Conservation (phyloP, 768 basidiomycete genomes). For the Termitomyces sp. region DNA sequence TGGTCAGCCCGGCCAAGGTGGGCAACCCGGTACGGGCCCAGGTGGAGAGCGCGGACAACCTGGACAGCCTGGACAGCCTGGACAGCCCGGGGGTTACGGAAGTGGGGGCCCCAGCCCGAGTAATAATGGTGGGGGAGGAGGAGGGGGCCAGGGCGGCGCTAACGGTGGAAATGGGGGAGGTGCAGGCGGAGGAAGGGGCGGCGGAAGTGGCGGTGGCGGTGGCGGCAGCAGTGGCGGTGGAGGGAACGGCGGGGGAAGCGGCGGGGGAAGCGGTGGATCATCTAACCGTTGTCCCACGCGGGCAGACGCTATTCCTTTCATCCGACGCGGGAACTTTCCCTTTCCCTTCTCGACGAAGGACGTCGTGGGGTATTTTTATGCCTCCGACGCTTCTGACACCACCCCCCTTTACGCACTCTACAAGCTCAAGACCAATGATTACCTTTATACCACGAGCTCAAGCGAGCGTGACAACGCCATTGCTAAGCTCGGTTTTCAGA, state of each 20-base stretch:
- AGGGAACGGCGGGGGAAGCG: background rate
- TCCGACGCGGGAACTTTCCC: conserved; percentile 2
- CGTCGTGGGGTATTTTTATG: conserved; percentile 5
- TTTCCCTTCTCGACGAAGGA: background rate
- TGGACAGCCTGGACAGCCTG: conserved; percentile 9
- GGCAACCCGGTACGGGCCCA: conserved; percentile 2
- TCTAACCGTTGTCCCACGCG: conserved; percentile 2
- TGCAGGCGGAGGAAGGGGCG: background rate
- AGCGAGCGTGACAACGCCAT: conserved; percentile 7
- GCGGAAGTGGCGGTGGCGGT: background rate
- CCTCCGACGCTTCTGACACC: background rate
- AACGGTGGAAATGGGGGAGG: conserved; percentile 5
- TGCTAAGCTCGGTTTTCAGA: conserved; percentile 1
- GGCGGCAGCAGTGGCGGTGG: background rate
- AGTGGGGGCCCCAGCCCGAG: background rate
- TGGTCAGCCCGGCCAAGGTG: conserved; percentile 7
- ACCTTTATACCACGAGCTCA: conserved; percentile 6
- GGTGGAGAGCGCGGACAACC: conserved; percentile 5
- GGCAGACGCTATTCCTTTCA: background rate
- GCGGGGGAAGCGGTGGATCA: background rate
- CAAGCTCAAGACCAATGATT: conserved; percentile 8
- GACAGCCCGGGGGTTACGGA: conserved; percentile 6
- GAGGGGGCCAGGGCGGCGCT: background rate
- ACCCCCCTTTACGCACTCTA: conserved; percentile 3
- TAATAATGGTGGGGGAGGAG: conserved; percentile 4